A percentile compares a stretch with the other conserved stretches of the same genome.
phyloP scores from a whole-genome alignment of 2,329 filamentous ascomycete genomes.

The Neurospora sp. region DNA sequence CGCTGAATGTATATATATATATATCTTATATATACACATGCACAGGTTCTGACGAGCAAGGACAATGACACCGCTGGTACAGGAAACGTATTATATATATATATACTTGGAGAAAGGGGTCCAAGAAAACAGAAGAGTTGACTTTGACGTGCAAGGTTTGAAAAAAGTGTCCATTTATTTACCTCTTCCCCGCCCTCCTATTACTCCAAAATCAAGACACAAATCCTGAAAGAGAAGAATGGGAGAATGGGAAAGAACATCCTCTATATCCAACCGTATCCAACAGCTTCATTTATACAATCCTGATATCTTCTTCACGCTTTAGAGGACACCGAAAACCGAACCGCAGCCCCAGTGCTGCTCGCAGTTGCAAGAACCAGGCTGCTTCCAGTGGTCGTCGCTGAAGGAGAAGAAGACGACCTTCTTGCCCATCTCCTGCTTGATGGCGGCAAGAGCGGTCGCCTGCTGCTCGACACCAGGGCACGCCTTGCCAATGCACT shows the following conservation, averaged over 20 bases:
- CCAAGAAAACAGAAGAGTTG: neutral
- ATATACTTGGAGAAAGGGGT: neutral
- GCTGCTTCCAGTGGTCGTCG: conserved; percentile 73
- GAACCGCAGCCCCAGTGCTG: conserved; percentile 62
- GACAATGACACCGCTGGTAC: neutral
- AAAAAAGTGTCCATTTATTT: neutral
- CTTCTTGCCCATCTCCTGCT: conserved; percentile 52
- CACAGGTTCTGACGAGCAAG: neutral
- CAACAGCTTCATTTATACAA: neutral
- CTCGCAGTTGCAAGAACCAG: conserved; percentile 63
- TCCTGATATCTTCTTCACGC: neutral
- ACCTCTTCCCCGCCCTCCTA: neutral
- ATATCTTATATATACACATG: neutral
- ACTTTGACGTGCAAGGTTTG: neutral
- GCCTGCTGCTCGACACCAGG: conserved; percentile 59
- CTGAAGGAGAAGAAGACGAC: conserved; percentile 73
- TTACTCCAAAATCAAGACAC: neutral
- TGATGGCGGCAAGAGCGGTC: conserved; percentile 62
- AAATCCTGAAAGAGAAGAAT: neutral
- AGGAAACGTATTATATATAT: neutral
- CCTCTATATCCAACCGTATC: neutral
- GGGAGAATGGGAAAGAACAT: neutral
- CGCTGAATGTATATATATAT: neutral
- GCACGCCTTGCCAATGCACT: conserved; percentile 61
- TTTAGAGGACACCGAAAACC: conserved; percentile 32